Conservation (phyloP, 306 rosid species). For the Prunus mira region DNA sequence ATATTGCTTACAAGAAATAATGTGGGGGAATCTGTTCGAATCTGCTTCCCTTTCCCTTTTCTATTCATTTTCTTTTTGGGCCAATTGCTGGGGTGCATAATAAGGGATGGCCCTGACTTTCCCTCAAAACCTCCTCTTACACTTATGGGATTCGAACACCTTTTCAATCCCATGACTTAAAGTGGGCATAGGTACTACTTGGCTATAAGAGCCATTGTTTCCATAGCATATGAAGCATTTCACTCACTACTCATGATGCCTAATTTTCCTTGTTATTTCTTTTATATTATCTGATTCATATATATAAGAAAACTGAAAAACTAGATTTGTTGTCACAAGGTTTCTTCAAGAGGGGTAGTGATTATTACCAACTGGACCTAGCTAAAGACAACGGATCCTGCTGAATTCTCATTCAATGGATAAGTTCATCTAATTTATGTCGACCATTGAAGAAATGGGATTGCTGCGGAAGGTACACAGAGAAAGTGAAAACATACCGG, state of each 20-base stretch:
- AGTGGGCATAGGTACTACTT: background rate
- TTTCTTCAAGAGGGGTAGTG: background rate
- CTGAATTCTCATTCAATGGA: background rate
- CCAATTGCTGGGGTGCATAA: background rate
- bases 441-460: background rate
- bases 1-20: constrained; percentile 9
- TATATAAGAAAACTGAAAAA: background rate
- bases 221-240: background rate
- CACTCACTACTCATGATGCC: background rate
- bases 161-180: background rate
- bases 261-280: background rate
- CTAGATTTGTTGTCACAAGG: background rate
- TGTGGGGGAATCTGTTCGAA: constrained; percentile 9
- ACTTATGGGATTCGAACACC: background rate
- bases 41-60: background rate
- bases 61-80: background rate
- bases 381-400: background rate
- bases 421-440: background rate
- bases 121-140: background rate
- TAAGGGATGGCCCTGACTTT: background rate
- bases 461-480: background rate
- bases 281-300: background rate
- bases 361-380: background rate
- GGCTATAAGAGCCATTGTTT: background rate
- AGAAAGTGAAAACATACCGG: constrained; percentile 53